Evolutionary conservation across 768 basidiomycete species (phyloP), one percentile per base, ranked within the genome.

Genomic region (Rubroboletus pulcherrimus): DNA sequence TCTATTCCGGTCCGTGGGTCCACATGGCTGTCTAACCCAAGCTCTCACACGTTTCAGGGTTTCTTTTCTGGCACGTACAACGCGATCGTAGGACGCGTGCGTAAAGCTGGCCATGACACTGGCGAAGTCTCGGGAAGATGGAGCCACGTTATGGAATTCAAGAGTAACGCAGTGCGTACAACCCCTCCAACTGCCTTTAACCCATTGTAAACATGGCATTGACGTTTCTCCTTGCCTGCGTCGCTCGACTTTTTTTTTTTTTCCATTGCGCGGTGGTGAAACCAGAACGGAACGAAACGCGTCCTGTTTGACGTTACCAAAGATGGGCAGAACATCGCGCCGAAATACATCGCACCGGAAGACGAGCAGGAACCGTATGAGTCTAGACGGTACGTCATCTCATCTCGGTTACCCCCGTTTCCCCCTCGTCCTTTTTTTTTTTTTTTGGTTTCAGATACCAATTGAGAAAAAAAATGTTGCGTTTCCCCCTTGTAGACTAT

Each of bases 51-150:
- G 7, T 7, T 21, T 2, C 65, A 91, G 91, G 96, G 96, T 19
- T 98, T 96, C 80, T 97, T 98, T 74, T 94, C 93, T 1, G 97
- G 97, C 24, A 89, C 90, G 53, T 96, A 98, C 77, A 98, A 99
- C 68, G 85, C 87, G 37, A 81, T 99, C 55, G 71, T 83, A 6
- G 97, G 97, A 10, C 83, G 85, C 61, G 79, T 98, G 62, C 86
- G 87, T 59, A 80, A 77, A 48, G 78, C 80, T 12, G 73, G 76
- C 29, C 73, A 73, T 7, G 89, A 91, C 3, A 75, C 91, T 14
- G 97, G 95, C 5, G 94, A 98, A 67, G 74, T 99, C 37, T 81
- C 81, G 14, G 97, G 97, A 30, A 82, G 87, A 69, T 99, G 97
- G 97, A 91, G 85, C 68, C 84, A 89, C 61, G 68, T 82, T 29